Evolutionary conservation across 2,329 filamentous ascomycete genomes (phyloP).

Genomic region (Leptographium wingfieldii): DNA sequence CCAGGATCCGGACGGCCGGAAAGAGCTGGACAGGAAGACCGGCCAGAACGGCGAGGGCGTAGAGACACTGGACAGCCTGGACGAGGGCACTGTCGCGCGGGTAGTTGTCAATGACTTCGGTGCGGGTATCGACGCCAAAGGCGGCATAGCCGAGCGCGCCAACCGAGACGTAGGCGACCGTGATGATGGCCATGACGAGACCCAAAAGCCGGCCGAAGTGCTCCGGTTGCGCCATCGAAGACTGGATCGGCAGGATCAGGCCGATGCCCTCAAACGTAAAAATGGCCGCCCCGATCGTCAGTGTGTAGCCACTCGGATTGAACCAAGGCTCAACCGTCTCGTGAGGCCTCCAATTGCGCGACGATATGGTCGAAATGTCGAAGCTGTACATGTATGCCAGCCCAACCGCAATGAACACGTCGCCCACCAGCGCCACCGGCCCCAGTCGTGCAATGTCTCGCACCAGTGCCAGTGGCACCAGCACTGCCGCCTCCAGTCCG

Average conservation of each 20-base stretch:
- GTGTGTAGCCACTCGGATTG: constrained; percentile 55
- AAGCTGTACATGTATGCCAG: constrained; percentile 63
- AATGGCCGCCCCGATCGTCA: constrained; percentile 61
- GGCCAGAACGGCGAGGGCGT: constrained; percentile 60
- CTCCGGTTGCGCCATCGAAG: constrained; percentile 58
- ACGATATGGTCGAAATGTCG: constrained; percentile 45
- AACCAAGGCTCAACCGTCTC: constrained; percentile 49
- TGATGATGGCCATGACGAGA: constrained; percentile 61
- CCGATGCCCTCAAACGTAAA: constrained; percentile 73
- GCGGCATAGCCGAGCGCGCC: constrained; percentile 63
- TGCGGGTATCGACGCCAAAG: constrained; percentile 55
- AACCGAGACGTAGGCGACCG: constrained; percentile 58
- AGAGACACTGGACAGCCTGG: constrained; percentile 63
- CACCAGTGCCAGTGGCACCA: constrained; percentile 57
- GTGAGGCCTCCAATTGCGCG: constrained; percentile 37
- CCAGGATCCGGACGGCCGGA: constrained; percentile 59
- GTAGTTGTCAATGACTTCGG: constrained; percentile 66
- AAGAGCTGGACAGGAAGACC: constrained; percentile 66
- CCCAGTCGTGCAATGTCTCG: constrained; percentile 66
- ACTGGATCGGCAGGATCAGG: constrained; percentile 63
- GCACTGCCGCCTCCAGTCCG: constrained; percentile 48
- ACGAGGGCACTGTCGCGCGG: constrained; percentile 59
- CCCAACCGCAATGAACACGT: constrained; percentile 59
- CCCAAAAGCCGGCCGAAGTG: constrained; percentile 54
- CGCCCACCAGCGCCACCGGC: constrained; percentile 54